Conservation (phyloP, 371 early-diverging fungal genomes). For the Syncephalastrum contaminatum region DNA sequence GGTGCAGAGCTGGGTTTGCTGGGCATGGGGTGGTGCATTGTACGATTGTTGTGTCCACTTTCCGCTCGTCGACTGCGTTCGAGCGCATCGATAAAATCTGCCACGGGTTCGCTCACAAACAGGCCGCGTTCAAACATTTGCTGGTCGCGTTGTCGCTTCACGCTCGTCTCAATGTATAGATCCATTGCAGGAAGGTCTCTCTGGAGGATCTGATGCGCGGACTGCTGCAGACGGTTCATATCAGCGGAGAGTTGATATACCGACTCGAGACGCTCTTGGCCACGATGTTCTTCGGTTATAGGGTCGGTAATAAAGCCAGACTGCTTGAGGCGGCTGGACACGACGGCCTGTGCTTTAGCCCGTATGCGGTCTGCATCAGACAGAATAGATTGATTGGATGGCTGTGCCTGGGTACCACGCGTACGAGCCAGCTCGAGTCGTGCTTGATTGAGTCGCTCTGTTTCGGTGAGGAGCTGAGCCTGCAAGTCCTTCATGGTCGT, state of each 20-base stretch:
- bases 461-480: slow-evolving; percentile 20
- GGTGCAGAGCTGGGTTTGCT: not conserved
- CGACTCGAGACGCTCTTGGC: too few relatives aligned
- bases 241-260: too few relatives aligned
- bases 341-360: slow-evolving; percentile 39
- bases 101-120: slow-evolving; percentile 32
- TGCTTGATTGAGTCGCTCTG: slow-evolving; percentile 17
- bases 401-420: slow-evolving; percentile 2
- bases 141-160: slow-evolving; percentile 19
- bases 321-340: slow-evolving; percentile 26
- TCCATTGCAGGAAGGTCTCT: slow-evolving; percentile 18
- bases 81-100: slow-evolving; percentile 36
- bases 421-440: slow-evolving; percentile 15
- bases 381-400: not conserved
- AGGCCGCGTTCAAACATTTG: slow-evolving; percentile 52
- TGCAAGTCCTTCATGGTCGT: slow-evolving; percentile 23
- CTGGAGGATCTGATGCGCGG: slow-evolving; percentile 11
- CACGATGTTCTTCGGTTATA: too few relatives aligned
- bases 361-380: slow-evolving; percentile 37
- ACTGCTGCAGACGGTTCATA: not conserved
- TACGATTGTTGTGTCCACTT: too few relatives aligned
- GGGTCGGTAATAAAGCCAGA: too few relatives aligned
- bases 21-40: not conserved
- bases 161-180: slow-evolving; percentile 7
- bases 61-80: slow-evolving; percentile 1